Base-by-base conservation (phyloP, 495 filamentous ascomycete species). In the Choiromyces venosus region DNA sequence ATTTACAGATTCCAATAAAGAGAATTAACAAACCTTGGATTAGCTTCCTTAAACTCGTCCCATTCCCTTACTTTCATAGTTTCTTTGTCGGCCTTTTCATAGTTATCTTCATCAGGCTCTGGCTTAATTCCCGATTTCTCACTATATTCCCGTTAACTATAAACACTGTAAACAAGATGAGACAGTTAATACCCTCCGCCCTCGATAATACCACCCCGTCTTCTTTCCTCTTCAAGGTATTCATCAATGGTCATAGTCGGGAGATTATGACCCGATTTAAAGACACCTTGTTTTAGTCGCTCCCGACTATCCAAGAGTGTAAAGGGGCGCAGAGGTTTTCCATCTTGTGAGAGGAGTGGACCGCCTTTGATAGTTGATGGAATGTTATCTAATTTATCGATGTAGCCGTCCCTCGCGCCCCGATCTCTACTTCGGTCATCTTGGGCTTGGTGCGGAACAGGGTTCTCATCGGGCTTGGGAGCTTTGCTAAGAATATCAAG, bases 181-280 rank as follows among this genome's bases (percentile, higher is more conserved):
- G 5, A n/a, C 40, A 71, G 65, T 16, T 33, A 12, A 38, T 36
- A 79, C 67, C 80, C 92, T 61, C 95, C 95, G 38, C 93, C 94
- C 81, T 97, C 90, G 69, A 97, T 90, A 35, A 99, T 91, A n/a
- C 92, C 92, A 12, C 96, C 96, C 80, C 91, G 85, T 74, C 87
- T 86, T 73, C 89, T 86, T 82, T 99, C 95, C 83, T 99, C 95
- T 66, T 94, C 94, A 21, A 99, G 84, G 80, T 98, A 98, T 82
- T 99, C 95, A 76, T 99, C 96, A 73, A 99, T 98, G 0, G 88
- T 92, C 95, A 98, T 98, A 0, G 96, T 98, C 12, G 95, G 95
- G 61, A 99, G 83, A 82, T 91, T 97, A 82, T 99, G 95, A 10
- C 94, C 91, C 3, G 93, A 88, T 69, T 91, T 87, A 82, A 99